Evolutionary conservation across 306 rosid species (phyloP).

Genomic region (Vigna unguiculata): DNA sequence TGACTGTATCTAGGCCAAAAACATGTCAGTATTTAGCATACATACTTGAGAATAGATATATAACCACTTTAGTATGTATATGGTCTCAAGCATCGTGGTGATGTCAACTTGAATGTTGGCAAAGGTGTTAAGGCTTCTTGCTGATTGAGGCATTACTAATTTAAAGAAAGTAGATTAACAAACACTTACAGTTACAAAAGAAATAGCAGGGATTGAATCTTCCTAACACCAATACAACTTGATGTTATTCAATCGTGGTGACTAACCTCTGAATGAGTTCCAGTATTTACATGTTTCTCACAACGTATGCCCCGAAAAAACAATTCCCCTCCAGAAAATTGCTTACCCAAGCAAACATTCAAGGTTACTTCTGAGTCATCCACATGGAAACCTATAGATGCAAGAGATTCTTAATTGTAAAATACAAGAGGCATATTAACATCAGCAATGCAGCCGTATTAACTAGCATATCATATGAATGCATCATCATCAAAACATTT

Average conservation of each 20-base stretch:
- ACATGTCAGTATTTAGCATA: not conserved
- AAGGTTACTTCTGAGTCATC: slow-evolving; percentile 72
- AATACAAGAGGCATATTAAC: slow-evolving; percentile 27
- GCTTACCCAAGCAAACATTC: slow-evolving; percentile 68
- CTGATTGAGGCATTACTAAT: slow-evolving; percentile 7
- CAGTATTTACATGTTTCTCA: slow-evolving; percentile 67
- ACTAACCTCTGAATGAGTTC: slow-evolving; percentile 57
- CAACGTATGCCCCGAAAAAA: slow-evolving; percentile 65
- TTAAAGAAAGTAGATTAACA: not conserved
- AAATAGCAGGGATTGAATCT: slow-evolving; percentile 22
- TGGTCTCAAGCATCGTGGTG: not conserved
- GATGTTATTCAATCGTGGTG: slow-evolving; percentile 27
- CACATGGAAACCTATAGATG: slow-evolving; percentile 67
- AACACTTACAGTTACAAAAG: slow-evolving; percentile 7
- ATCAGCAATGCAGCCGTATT: slow-evolving; percentile 8
- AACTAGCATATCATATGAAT: slow-evolving; percentile 8
- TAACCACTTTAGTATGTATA: slow-evolving; percentile 2
- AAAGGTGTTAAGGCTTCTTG: slow-evolving; percentile 4
- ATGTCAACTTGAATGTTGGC: not conserved
- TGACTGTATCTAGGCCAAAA: slow-evolving; percentile 10
- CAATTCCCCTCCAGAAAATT: slow-evolving; percentile 71
- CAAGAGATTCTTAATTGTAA: slow-evolving; percentile 41
- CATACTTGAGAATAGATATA: not conserved
- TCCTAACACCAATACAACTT: slow-evolving; percentile 28
- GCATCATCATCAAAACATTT: slow-evolving; percentile 28